phyloP scores from a whole-genome alignment of 2,329 filamentous ascomycete genomes.

The Colletotrichum eremochloae region DNA sequence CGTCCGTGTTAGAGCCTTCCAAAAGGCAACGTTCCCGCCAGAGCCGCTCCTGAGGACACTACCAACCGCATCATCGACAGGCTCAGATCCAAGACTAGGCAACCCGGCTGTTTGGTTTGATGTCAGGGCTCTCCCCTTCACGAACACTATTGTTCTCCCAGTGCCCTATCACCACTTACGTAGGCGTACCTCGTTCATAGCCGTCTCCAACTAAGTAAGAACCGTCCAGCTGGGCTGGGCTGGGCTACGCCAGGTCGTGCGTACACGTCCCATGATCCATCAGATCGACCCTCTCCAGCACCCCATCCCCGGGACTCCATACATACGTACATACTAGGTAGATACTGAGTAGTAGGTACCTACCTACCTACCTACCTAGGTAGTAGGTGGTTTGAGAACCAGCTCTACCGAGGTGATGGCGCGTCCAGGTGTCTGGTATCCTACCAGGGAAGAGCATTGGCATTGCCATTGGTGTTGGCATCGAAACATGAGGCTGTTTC shows the following conservation, averaged over 20 bases:
- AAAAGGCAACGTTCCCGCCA: constrained; percentile 24
- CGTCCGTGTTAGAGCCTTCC: constrained; percentile 34
- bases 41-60: constrained; percentile 8
- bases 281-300: constrained; percentile 6
- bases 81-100: constrained; percentile 30
- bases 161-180: not conserved
- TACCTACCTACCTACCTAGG: no score
- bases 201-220: constrained; percentile 5
- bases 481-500: constrained; percentile 54
- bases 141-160: not conserved
- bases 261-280: constrained; percentile 7
- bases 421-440: constrained; percentile 15
- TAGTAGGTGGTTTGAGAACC: not conserved
- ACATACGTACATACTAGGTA: no score
- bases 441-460: constrained; percentile 13
- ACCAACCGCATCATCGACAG: constrained; percentile 20
- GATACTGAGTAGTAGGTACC: no score
- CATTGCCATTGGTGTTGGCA: constrained; percentile 37
- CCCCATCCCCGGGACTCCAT: not conserved
- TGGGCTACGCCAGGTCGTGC: not conserved
- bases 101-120: constrained; percentile 51
- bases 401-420: constrained; percentile 18
- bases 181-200: not conserved
- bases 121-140: constrained; percentile 41
- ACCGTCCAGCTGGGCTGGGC: not conserved